phyloP scores from a whole-genome alignment of 2,329 filamentous ascomycete genomes.

The Nemania abortiva region DNA sequence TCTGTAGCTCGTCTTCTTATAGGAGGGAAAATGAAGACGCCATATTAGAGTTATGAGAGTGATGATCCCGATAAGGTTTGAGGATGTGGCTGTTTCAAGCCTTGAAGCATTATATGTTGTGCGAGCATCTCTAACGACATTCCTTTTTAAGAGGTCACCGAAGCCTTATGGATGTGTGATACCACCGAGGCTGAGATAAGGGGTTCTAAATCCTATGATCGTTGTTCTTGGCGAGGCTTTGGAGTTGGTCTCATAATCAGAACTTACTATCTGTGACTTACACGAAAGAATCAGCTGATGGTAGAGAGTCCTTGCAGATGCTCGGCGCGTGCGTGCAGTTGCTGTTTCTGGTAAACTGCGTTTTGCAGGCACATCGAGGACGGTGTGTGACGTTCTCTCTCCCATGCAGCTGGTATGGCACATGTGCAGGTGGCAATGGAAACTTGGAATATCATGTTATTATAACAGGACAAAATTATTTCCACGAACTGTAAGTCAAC shows the following conservation, averaged over 20 bases:
- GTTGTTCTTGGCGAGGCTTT: neutral
- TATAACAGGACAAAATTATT: constrained; percentile 20
- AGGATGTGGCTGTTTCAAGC: too few relatives aligned
- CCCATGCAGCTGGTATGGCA: constrained; percentile 1
- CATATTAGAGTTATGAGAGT: too few relatives aligned
- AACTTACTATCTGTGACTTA: neutral
- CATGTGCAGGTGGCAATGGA: neutral
- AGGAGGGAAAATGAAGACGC: too few relatives aligned
- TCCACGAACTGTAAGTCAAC: constrained; percentile 22
- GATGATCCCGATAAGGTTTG: too few relatives aligned
- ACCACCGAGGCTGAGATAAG: neutral
- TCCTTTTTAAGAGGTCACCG: too few relatives aligned
- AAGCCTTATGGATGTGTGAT: too few relatives aligned
- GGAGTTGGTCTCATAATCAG: neutral
- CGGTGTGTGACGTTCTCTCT: neutral
- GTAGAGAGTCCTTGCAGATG: constrained; percentile 1
- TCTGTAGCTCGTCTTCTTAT: too few relatives aligned
- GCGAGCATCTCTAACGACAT: too few relatives aligned
- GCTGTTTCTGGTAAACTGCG: neutral
- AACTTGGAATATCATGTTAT: constrained; percentile 6
- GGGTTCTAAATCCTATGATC: neutral
- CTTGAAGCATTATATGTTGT: too few relatives aligned
- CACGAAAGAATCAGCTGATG: neutral
- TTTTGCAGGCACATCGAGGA: constrained; percentile 4
- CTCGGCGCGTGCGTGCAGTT: neutral